These are phyloP conservation scores for Naematelia aurantialba DNA, from an alignment of 768 basidiomycete species.

Conservation along the genomic window DNA sequence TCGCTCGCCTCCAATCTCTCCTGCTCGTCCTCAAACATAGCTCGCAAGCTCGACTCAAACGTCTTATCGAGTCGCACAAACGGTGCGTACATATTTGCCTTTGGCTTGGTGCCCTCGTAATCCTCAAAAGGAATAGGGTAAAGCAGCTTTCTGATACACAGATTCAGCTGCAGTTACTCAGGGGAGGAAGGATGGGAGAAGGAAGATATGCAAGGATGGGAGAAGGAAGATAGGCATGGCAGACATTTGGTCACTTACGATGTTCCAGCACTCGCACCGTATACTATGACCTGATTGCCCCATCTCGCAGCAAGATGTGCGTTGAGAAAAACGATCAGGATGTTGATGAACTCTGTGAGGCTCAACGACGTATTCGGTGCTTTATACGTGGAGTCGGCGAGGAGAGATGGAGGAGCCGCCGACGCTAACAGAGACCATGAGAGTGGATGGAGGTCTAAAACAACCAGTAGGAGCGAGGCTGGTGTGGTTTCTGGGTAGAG, in stretches of 20 bases:
- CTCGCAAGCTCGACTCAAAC: slow-evolving; percentile 61
- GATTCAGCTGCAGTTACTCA: not conserved
- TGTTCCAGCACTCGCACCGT: slow-evolving; percentile 60
- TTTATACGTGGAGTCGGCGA: slow-evolving; percentile 4
- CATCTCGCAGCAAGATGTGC: slow-evolving; percentile 84
- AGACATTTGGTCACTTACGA: slow-evolving; percentile 31
- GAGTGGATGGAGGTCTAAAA: slow-evolving; percentile 77
- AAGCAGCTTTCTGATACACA: slow-evolving; percentile 61
- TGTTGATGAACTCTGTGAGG: slow-evolving; percentile 71
- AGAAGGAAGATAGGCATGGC: not conserved
- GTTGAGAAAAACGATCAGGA: slow-evolving; percentile 85
- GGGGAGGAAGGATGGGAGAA: not conserved
- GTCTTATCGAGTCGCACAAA: slow-evolving; percentile 73
- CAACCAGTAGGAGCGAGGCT: slow-evolving; percentile 66
- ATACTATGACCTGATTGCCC: slow-evolving; percentile 89
- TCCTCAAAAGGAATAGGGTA: slow-evolving; percentile 55
- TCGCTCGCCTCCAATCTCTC: slow-evolving; percentile 53
- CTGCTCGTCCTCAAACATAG: slow-evolving; percentile 58
- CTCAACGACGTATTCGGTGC: slow-evolving; percentile 56
- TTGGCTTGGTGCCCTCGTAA: slow-evolving; percentile 20
- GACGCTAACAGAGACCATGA: slow-evolving; percentile 71
- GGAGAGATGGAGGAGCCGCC: slow-evolving; percentile 7
- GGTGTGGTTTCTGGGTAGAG: slow-evolving; percentile 21
- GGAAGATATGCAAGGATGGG: no score
- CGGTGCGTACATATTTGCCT: slow-evolving; percentile 72